phyloP scores from a whole-genome alignment of 192 early-diverging fungal species.

The Entophlyctis helioformis region DNA sequence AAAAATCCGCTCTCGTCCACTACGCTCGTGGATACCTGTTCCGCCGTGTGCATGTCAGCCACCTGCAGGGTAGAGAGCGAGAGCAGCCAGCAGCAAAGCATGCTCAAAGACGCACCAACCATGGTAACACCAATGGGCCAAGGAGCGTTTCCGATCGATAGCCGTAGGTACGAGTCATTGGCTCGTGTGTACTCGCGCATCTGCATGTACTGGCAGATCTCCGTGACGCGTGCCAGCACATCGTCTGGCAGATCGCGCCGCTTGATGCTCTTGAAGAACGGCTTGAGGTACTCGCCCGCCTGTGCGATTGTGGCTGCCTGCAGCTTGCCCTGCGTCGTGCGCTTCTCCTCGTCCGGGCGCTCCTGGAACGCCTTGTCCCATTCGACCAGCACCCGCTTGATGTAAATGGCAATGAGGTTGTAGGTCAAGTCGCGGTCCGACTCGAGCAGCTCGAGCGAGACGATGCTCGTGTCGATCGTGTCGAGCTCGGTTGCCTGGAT shows the following conservation, averaged over 20 bases:
- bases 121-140: constrained; percentile 98
- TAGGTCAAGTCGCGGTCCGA: constrained; percentile 63
- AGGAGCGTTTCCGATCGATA: constrained; percentile 94
- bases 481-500: constrained; percentile 35
- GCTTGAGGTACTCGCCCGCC: constrained; percentile 76
- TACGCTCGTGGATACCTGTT: constrained; percentile 89
- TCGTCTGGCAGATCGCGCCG: constrained; percentile 63
- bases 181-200: constrained; percentile 83
- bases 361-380: constrained; percentile 72
- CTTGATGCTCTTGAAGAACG: constrained; percentile 81
- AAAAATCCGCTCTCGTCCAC: constrained; percentile 93
- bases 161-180: constrained; percentile 82
- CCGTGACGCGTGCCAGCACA: constrained; percentile 77
- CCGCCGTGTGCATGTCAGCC: neutral
- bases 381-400: constrained; percentile 71
- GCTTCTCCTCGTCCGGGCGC: constrained; percentile 69
- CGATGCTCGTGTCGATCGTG: constrained; percentile 57
- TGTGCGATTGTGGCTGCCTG: constrained; percentile 73
- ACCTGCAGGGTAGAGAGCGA: neutral
- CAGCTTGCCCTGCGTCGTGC: constrained; percentile 67
- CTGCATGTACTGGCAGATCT: constrained; percentile 79
- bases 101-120: constrained; percentile 69
- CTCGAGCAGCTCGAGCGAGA: constrained; percentile 62
- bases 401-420: constrained; percentile 67
- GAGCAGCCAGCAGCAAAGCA: neutral